These are phyloP conservation scores for Andrographis paniculata DNA, from an alignment of 305 asterid species.

Conservation along the genomic window DNA sequence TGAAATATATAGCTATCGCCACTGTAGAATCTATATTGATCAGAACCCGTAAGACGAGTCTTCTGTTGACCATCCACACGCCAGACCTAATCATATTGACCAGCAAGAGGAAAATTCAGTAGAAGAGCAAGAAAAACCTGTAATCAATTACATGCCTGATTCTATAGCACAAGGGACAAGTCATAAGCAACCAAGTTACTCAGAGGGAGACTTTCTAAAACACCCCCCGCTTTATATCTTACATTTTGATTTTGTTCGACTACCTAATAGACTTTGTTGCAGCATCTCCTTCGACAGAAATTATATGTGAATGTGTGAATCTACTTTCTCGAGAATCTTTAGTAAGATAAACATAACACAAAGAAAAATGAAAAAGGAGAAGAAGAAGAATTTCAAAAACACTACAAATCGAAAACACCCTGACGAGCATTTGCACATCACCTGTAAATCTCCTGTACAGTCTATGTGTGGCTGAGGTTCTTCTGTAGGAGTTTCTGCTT, in stretches of 20 bases:
- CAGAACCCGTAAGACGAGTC: no score
- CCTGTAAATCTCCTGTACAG: slow-evolving; percentile 98
- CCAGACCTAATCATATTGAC: slow-evolving; percentile 6
- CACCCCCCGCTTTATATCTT: not conserved
- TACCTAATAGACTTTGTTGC: not conserved
- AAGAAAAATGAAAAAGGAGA: no score
- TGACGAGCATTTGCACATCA: slow-evolving; percentile 23
- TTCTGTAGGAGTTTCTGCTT: slow-evolving; percentile 89
- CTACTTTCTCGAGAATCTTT: slow-evolving; percentile 4
- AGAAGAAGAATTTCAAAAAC: not conserved
- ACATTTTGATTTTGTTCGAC: not conserved
- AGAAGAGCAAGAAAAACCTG: slow-evolving; percentile 15
- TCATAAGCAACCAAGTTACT: slow-evolving; percentile 8
- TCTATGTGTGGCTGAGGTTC: slow-evolving; percentile 85
- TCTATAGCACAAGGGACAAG: slow-evolving; percentile 9
- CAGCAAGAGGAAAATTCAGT: slow-evolving; percentile 17
- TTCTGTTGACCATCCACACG: no score
- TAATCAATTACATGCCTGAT: slow-evolving; percentile 2
- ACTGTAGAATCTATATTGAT: no score
- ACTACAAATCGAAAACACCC: slow-evolving; percentile 11
- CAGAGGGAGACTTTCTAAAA: slow-evolving; percentile 1
- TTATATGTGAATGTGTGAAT: not conserved
- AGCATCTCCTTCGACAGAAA: slow-evolving; percentile 8
- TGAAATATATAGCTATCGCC: no score
- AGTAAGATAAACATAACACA: not conserved